Base-by-base conservation (phyloP, 2,329 filamentous ascomycete genomes). In the Colletotrichum costaricense region DNA sequence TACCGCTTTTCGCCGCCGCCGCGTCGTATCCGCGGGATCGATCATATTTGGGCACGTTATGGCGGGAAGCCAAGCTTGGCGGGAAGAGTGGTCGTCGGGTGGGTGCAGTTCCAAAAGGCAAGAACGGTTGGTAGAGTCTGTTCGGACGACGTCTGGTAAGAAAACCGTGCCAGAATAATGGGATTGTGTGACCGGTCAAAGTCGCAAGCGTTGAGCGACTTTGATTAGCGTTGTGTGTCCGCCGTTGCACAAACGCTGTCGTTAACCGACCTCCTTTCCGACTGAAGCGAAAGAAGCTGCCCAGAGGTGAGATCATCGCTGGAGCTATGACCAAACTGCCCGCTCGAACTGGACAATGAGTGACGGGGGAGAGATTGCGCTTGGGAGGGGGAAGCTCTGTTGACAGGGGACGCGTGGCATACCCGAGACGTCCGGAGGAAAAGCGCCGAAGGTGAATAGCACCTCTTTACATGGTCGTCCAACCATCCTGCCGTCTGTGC, bases 21-120 rank as follows among this genome's bases (percentile, higher is more conserved):
- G 58, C 59, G 66, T 64, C 11, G 70, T 16, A 69, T 14, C 58
- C 70, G 70, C 66, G 28, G 42, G 60, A 73, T 70, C 70, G 66
- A 70, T 73, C 70, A 69, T 73, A 73, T 64, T 56, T 69, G 59
- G 59, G 30, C n/a, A n/a, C 64, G 42, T 19, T 73, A 73, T 69
- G 22, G 56, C 42, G 42, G 42, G 42, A 49, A 64, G 30, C 59
- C 54, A 69, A 64, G 67, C 56, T 67, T 42, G 14, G 35, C 49
- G 19, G n/a, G 30, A 16, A 49, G 28, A n/a, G 33, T 59, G 66
- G 66, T 46, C 22, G 66, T 69, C 59, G 69, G 69, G 69, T 72
- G 66, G 67, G 11, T 65, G 67, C 70, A 70, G 55, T 46, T 62
- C 60, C 42, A 49, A 49, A 59, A 42, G 38, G 38, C 16, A 28